Evolutionary conservation across 1,284 basidiomycete genomes (phyloP), one percentile per base, ranked within the genome.

Genomic region (Pholiota adiposa): DNA sequence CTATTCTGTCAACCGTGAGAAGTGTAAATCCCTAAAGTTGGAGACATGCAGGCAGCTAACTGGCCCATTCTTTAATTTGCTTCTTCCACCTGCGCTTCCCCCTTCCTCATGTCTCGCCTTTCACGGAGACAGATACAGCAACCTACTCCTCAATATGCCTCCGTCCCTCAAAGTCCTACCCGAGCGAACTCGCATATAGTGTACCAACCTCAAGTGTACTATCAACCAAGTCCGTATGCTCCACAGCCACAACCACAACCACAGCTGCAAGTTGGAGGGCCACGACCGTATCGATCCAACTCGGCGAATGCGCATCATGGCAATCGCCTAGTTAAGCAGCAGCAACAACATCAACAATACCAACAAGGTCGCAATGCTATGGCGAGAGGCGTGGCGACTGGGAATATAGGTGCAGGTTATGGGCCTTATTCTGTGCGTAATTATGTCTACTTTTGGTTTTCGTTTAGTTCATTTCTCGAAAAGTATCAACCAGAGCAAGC

Each of bases 401-500:
- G 90, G 19, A 79, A 79, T 44, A 89, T 93, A 70, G 90, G 90
- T 14, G 81, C 82, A 49, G 84, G 83, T 19, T 92, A 90, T 78
- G 91, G 91, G 12, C 91, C 90, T 40, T 93, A 93, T 73, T 87
- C 90, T 16, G 91, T 92, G 63, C 57, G 89, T 79, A 7, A 48
- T 51, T 58, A 61, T 11, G 41, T 54, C 57, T 64, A 38, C 49
- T 25, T 48, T 19, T 27, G 1, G 9, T 14, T 7, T 11, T 4
- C 5, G 11, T 48, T 9, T 18, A 25, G 46, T 53, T 38, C 33
- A 50, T 33, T 23, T 60, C 23, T 29, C 5, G 16, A 50, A 31
- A 65, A 89, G 87, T 89, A 88, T 69, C 83, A 86, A 61, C 84
- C 85, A 53, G 76, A 79, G 49, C 76, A 78, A 50, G 76, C 74